Base-by-base conservation (phyloP, 2,329 filamentous ascomycete species). In the Cordyceps javanica region DNA sequence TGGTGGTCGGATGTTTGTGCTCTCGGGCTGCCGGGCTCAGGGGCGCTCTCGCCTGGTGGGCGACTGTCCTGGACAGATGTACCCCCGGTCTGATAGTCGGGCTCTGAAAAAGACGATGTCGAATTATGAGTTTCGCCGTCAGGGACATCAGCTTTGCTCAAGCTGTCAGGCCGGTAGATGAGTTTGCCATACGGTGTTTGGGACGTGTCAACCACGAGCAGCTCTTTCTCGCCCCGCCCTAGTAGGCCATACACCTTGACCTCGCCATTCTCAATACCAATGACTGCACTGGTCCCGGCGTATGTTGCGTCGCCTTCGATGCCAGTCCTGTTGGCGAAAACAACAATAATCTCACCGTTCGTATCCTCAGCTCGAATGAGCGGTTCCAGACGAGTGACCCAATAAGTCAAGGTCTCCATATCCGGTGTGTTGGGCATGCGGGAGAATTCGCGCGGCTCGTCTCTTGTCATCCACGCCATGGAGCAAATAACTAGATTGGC, bases 391-490 rank as follows among this genome's bases (percentile, higher is more conserved):
- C 90, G 79, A 19, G 82, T 80, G 0, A 90, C 75, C 90, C 89
- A 93, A 64, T 93, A 93, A 0, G 82, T 81, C 9, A 93, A 67
- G 0, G 88, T 91, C 25, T 89, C 83, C 72, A 89, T 79, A 62
- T 92, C 89, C 0, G 88, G 87, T 51, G 85, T 81, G 1, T 77
- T 67, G 0, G 81, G 82, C 62, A 62, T 73, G 28, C 63, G 75
- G 59, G 65, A 82, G 66, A 75, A 84, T 8, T 59, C 58, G 19
- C 65, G 75, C 1, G 70, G 76, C 64, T 76, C 79, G 60, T 76
- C 83, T 57, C 69, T 75, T 2, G 88, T 90, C 32, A 89, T 75
- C 89, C 89, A 93, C 0, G 90, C 88, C 89, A 92, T 92, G 4
- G 82, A 83, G 0, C 93, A 63, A 34, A 91, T 82, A 2, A 90